Conservation (phyloP, 2,329 filamentous ascomycete species). For the Magnaporthiopsis incrustans region DNA sequence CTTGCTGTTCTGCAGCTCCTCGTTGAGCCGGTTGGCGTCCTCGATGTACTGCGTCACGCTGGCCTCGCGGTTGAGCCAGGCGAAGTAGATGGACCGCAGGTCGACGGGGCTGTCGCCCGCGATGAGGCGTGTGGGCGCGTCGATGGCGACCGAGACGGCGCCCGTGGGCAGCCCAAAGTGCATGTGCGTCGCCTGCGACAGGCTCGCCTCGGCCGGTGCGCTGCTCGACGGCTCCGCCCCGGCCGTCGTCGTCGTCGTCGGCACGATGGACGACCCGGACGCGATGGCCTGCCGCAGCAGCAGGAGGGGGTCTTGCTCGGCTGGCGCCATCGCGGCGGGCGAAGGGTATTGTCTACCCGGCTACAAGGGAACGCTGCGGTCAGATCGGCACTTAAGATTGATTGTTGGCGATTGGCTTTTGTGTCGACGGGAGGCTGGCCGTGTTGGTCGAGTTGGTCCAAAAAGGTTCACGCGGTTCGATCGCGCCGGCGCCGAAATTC, state of each 20-base stretch:
- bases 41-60: conserved; percentile 88
- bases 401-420: background rate
- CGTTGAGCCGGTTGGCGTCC: conserved; percentile 71
- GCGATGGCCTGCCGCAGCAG: conserved; percentile 79
- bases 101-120: conserved; percentile 70
- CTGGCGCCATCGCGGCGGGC: conserved; percentile 41
- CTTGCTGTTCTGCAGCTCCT: conserved; percentile 52
- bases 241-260: too few relatives aligned
- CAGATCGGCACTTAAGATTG: background rate
- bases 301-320: conserved; percentile 68
- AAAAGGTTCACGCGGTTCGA: too few relatives aligned
- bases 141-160: conserved; percentile 59
- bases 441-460: background rate
- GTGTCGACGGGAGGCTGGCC: background rate
- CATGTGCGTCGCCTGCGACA: conserved; percentile 72
- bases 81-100: conserved; percentile 91
- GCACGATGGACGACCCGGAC: conserved; percentile 58
- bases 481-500: background rate
- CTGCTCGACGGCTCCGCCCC: too few relatives aligned
- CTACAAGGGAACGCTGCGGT: background rate
- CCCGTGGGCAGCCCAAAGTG: conserved; percentile 55
- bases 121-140: conserved; percentile 74
- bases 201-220: conserved; percentile 55
- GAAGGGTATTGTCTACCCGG: too few relatives aligned
- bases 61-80: conserved; percentile 88